These are phyloP conservation scores for Aspergillus conjunctus DNA, from an alignment of 495 filamentous ascomycete genomes.

Conservation along the genomic window DNA sequence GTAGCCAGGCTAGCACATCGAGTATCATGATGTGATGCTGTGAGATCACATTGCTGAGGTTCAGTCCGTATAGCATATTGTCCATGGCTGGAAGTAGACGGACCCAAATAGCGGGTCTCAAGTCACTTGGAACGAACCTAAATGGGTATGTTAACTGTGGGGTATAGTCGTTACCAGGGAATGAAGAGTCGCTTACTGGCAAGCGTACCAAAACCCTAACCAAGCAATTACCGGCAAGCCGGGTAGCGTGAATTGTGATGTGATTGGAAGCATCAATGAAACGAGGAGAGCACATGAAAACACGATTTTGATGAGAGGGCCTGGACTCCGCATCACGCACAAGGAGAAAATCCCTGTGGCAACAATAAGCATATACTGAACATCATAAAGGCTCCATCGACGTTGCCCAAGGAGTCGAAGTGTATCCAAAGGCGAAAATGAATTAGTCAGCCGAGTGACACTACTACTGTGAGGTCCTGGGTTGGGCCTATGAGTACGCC, in stretches of 20 bases:
- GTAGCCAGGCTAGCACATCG: conserved; percentile 87
- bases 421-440: conserved; percentile 72
- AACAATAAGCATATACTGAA: conserved; percentile 75
- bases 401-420: conserved; percentile 68
- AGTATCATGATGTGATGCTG: conserved; percentile 78
- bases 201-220: conserved; percentile 84
- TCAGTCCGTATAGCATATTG: conserved; percentile 93
- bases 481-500: conserved; percentile 71
- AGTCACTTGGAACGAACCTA: conserved; percentile 82
- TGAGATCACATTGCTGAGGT: conserved; percentile 91
- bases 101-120: conserved; percentile 88
- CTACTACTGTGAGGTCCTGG: conserved; percentile 70
- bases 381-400: conserved; percentile 81
- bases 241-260: conserved; percentile 86
- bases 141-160: conserved; percentile 23
- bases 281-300: conserved; percentile 62
- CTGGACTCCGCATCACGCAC: conserved; percentile 71
- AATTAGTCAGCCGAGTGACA: conserved; percentile 75
- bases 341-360: conserved; percentile 77
- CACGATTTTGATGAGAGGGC: conserved; percentile 68
- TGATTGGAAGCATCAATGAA: conserved; percentile 75
- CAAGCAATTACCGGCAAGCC: conserved; percentile 80
- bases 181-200: conserved; percentile 67
- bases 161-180: background rate
- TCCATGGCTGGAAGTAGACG: conserved; percentile 88